These are phyloP conservation scores for Mrakia blollopis DNA, from an alignment of 768 basidiomycete species.

Conservation along the genomic window DNA sequence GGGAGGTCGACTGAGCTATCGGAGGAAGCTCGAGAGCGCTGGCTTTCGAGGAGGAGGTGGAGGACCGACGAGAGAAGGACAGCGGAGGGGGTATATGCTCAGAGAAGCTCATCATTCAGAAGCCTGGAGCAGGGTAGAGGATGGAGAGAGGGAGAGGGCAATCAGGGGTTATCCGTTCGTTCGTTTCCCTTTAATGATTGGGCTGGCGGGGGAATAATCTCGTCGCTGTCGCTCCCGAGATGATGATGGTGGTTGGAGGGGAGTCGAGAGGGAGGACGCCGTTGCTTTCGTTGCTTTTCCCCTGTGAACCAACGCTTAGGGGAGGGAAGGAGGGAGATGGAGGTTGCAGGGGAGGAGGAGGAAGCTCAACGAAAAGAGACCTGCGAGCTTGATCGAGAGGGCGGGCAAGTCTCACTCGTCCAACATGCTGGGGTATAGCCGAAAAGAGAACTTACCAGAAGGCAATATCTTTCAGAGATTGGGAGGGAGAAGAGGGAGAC, in stretches of 20 bases:
- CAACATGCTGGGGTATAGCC: no score
- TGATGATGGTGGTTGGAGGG: not conserved
- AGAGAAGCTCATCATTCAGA: not conserved
- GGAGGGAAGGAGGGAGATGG: not conserved
- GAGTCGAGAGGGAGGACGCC: not conserved
- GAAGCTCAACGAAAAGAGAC: not conserved
- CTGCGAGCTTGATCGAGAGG: no score
- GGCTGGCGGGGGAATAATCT: no score
- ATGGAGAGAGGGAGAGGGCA: not conserved
- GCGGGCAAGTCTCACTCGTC: no score
- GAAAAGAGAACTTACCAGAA: no score
- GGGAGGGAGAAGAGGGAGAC: not conserved
- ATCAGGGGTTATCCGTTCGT: no score
- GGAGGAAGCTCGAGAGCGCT: slow-evolving; percentile 8
- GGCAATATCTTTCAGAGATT: no score
- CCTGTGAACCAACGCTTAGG: slow-evolving; percentile 1
- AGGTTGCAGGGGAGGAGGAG: not conserved
- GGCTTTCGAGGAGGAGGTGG: not conserved
- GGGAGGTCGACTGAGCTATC: not conserved
- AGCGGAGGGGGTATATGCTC: not conserved
- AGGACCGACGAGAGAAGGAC: not conserved
- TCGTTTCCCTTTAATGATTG: no score
- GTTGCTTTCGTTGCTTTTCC: not conserved
- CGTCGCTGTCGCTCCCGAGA: no score
- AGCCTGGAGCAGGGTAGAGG: not conserved